A percentile compares a stretch with the other conserved stretches of the same genome.
Evolutionary conservation across 352 stramenopile genomes (phyloP).

Genomic region (Pythium brachiatum): DNA sequence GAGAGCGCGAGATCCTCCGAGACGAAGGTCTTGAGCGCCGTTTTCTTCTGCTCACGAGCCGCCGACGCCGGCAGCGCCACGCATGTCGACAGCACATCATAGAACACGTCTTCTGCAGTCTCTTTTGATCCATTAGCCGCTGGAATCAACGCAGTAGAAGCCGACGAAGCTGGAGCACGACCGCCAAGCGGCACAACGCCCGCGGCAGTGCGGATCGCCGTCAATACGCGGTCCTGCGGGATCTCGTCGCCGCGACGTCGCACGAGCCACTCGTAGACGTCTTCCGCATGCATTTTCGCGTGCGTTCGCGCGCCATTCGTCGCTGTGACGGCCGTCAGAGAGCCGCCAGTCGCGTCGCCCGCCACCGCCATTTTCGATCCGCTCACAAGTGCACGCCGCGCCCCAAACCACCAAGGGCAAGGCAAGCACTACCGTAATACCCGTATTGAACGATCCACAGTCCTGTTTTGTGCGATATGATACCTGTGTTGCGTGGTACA

Average conservation of each 20-base stretch:
- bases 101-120: conserved; percentile 15
- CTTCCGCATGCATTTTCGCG: conserved; percentile 12
- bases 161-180: conserved; percentile 21
- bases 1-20: neutral
- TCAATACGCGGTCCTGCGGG: conserved; percentile 29
- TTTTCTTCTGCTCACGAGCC: conserved; percentile 10
- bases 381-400: neutral
- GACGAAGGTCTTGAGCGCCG: conserved; percentile 15
- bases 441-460: neutral
- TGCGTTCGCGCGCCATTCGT: neutral
- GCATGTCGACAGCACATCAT: conserved; percentile 22
- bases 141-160: conserved; percentile 20
- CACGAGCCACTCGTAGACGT: conserved; percentile 43
- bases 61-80: conserved; percentile 21
- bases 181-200: conserved; percentile 58
- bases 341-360: neutral
- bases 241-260: conserved; percentile 35
- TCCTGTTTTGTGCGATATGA: neutral
- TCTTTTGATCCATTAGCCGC: neutral
- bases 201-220: conserved; percentile 40
- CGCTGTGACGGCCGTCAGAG: neutral
- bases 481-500: neutral
- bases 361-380: conserved; percentile 6
- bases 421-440: neutral
- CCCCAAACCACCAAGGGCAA: conserved; percentile 5